Percentiles rank a stretch among this genome's conserved stretches.
These are phyloP conservation scores for Pythium rhizo-oryzae DNA, from an alignment of 352 stramenopile species.

Conservation along the genomic window DNA sequence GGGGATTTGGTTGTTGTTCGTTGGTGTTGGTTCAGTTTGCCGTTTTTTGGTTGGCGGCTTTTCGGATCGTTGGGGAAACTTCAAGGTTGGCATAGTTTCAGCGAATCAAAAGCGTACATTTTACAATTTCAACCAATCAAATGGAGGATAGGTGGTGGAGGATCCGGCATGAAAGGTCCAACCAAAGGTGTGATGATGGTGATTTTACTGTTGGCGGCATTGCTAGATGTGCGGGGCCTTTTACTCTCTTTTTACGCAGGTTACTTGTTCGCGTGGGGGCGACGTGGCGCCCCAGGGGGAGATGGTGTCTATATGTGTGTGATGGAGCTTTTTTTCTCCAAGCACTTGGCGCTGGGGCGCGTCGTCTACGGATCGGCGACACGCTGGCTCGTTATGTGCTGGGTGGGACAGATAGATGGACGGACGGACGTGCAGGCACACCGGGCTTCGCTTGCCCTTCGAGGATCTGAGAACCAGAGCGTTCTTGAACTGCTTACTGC, in stretches of 20 bases:
- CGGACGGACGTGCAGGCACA: slow-evolving; percentile 1
- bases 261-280: background rate
- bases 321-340: background rate
- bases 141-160: background rate
- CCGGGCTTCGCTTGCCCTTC: background rate
- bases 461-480: background rate
- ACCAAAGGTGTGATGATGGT: no score
- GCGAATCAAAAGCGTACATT: background rate
- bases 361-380: slow-evolving; percentile 13
- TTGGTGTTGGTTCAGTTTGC: slow-evolving; percentile 10
- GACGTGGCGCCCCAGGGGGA: background rate
- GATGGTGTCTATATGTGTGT: background rate
- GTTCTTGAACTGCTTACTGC: slow-evolving; percentile 33
- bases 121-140: background rate
- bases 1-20: slow-evolving; percentile 3
- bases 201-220: background rate
- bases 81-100: background rate
- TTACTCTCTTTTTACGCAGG: background rate
- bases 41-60: background rate
- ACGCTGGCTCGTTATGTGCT: background rate
- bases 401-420: background rate
- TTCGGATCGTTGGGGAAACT: background rate
- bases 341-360: background rate
- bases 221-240: no score
- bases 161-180: no score